phyloP scores from a whole-genome alignment of 148 eudicot species.

The Linanthus parryae region DNA sequence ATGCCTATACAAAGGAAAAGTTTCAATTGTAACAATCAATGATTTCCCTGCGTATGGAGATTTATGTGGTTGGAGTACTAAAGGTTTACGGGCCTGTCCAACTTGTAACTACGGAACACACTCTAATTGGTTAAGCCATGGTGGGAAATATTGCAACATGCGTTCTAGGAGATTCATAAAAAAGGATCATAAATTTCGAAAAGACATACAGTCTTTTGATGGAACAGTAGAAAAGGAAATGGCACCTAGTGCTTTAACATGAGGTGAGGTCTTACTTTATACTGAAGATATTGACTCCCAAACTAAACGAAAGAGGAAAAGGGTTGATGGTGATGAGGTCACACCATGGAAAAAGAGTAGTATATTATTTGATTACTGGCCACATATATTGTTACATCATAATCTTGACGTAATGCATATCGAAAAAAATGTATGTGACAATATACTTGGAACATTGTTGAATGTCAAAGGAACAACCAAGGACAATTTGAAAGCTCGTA shows the following conservation, averaged over 20 bases:
- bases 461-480: neutral
- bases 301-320: no score
- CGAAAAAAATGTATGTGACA: neutral
- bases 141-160: neutral
- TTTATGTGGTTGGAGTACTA: neutral
- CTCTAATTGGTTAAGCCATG: neutral
- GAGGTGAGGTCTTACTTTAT: neutral
- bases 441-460: neutral
- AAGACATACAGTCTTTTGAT: neutral
- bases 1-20: neutral
- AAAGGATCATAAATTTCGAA: neutral
- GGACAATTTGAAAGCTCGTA: neutral
- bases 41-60: no score
- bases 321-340: no score
- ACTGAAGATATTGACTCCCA: no score
- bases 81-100: neutral
- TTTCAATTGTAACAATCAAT: neutral
- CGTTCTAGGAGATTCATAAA: neutral
- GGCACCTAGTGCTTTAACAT: neutral
- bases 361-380: neutral
- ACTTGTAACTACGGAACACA: neutral
- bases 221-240: neutral
- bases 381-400: neutral
- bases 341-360: neutral
- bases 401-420: neutral